A percentile compares a stretch with the other conserved stretches of the same genome.
phyloP scores from a whole-genome alignment of 2,329 filamentous ascomycete species.

The Beauveria asiatica region DNA sequence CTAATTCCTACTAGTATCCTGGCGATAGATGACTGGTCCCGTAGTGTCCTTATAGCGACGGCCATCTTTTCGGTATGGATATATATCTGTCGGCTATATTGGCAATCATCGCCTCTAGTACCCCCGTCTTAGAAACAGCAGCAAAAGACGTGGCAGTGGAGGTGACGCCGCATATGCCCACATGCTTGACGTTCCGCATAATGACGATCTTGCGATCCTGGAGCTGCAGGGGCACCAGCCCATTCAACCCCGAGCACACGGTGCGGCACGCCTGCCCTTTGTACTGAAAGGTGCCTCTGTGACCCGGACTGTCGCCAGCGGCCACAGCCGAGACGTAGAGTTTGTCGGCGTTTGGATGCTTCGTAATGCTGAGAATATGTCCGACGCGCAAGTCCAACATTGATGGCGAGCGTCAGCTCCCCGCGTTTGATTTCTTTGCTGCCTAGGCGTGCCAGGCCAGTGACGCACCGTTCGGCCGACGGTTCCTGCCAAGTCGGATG shows the following conservation, averaged over 20 bases:
- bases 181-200: not conserved
- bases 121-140: not conserved
- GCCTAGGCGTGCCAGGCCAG: not conserved
- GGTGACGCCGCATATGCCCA: not conserved
- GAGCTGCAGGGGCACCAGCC: not conserved
- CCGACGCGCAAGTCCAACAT: not conserved
- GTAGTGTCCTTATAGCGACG: not conserved
- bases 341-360: not conserved
- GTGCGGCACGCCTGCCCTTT: not conserved
- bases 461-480: not conserved
- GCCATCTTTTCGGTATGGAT: not conserved
- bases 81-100: not conserved
- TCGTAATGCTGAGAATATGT: not conserved
- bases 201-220: not conserved
- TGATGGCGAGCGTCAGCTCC: not conserved
- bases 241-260: not conserved
- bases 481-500: not conserved
- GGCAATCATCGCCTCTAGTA: slow-evolving; percentile 19
- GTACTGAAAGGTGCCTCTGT: not conserved
- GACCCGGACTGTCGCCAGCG: not conserved
- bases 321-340: not conserved
- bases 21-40: no score
- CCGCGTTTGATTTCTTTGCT: not conserved
- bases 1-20: not conserved
- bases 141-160: not conserved